Evolutionary conservation across 192 early-diverging fungal species (phyloP).

Genomic region (Anaeromyces robustus): DNA sequence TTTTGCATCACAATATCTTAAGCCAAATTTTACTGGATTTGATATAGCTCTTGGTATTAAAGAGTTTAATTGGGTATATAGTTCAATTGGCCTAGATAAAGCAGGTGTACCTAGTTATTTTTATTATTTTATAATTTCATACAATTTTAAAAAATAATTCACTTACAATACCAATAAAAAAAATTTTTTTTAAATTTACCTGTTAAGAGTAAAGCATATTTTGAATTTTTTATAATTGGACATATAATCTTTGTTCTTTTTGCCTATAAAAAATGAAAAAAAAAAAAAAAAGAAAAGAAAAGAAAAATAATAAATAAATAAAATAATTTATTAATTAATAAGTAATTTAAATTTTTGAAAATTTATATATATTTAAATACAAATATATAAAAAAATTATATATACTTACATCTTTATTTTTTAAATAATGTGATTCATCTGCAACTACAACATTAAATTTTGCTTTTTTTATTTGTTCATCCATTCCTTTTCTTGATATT

Average conservation of each 20-base stretch:
- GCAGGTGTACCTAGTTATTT: conserved; percentile 8
- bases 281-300: neutral
- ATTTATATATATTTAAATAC: no score
- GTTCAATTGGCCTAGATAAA: conserved; percentile 12
- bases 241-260: conserved; percentile 18
- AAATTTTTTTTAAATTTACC: neutral
- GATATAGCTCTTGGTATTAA: conserved; percentile 8
- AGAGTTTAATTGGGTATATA: conserved; percentile 9
- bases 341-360: no score
- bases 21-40: conserved; percentile 7
- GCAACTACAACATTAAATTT: conserved; percentile 14
- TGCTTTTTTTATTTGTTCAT: conserved; percentile 1
- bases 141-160: no score
- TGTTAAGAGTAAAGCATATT: conserved; percentile 8
- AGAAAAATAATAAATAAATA: no score
- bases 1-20: conserved; percentile 13
- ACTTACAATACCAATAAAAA: no score
- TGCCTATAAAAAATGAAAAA: conserved; percentile 8
- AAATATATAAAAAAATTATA: no score
- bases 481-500: neutral
- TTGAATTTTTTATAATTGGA: conserved; percentile 12
- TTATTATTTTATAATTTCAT: no score
- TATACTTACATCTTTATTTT: conserved; percentile 11
- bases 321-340: no score
- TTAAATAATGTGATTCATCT: conserved; percentile 30